Base-by-base conservation (phyloP, 306 rosid species). In the Vigna trinervia region DNA sequence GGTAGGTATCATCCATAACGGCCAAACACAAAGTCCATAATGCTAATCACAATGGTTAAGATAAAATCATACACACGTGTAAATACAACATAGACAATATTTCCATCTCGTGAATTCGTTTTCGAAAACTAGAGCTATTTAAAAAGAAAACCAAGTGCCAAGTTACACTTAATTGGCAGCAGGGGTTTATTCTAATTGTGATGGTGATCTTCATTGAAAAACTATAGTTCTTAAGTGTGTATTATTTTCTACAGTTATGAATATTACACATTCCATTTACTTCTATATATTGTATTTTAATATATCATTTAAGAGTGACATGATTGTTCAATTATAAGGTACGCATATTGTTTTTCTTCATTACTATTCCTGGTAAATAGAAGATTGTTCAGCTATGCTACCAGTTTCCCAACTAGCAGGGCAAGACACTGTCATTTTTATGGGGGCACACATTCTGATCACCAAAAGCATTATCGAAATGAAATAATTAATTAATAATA, bases 1-100 rank as follows among this genome's bases (percentile, higher is more conserved):
- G 52, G 57, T 59, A 68, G 81, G 81, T 62, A 32, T 47, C 54
- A 61, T 75, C 59, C 71, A 69, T 61, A 65, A 76, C 74, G 54
- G 53, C 66, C 74, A 14, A 65, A 65, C 56, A 53, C 30, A 65
- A 19, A 62, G 50, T 75, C 50, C 7, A 74, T 63, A 19, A 63
- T 50, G 38, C 8, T 64, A 62, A 76, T 64, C 64, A 61, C 48
- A 50, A 20, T 20, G 19, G 64, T 2, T 36, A 50, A 23, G 30
- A n/a, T 30, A 30, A 30, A 30, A 30, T 30, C 34, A 62, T 62
- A 2, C 61, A 32, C 26, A 62, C 73, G 54, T 50, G 53, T 50
- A 63, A 34, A 32, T 34, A n/a, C 36, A 73, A 14, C 65, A 73
- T 41, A 8, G 12, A 39, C 63, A 36, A 12, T 12, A 26, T 26